Percentiles rank a stretch among this genome's conserved stretches.
These are phyloP conservation scores for Backusella australiensis DNA, from an alignment of 192 early-diverging fungal genomes.

Conservation along the genomic window DNA sequence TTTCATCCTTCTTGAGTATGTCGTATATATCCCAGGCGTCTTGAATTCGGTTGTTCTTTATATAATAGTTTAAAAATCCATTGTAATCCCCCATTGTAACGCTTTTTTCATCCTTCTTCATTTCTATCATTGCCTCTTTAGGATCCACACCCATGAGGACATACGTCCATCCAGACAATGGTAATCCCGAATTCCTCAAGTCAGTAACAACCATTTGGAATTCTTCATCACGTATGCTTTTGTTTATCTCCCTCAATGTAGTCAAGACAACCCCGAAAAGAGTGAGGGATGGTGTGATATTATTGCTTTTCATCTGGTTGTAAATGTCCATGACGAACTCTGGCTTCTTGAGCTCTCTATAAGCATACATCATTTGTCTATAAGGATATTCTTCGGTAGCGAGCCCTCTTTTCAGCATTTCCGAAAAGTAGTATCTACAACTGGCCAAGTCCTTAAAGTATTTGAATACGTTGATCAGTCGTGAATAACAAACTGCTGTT, in stretches of 20 bases:
- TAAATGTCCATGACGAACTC: constrained; percentile 18
- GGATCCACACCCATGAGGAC: constrained; percentile 12
- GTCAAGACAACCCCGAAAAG: constrained; percentile 13
- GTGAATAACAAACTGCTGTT: not conserved
- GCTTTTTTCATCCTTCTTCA: not conserved
- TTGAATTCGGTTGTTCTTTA: constrained; percentile 25
- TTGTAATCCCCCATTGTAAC: constrained; percentile 32
- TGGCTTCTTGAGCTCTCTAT: not conserved
- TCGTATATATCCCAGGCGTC: constrained; percentile 31
- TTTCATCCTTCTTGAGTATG: constrained; percentile 14
- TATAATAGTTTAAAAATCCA: constrained; percentile 13
- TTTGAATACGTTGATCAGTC: constrained; percentile 23
- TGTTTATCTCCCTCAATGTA: not conserved
- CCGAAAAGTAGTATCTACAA: not conserved
- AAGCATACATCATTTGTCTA: constrained; percentile 26
- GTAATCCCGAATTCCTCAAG: not conserved
- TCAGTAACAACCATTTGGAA: constrained; percentile 8
- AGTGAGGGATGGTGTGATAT: not conserved
- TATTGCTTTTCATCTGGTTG: constrained; percentile 16
- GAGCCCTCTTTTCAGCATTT: constrained; percentile 14
- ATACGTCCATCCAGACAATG: constrained; percentile 3
- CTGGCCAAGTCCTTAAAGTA: not conserved
- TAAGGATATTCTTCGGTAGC: constrained; percentile 15
- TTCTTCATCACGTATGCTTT: not conserved
- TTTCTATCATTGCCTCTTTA: constrained; percentile 10